phyloP scores from a whole-genome alignment of 2,329 filamentous ascomycete genomes.

The Botryosphaeria dothidea region DNA sequence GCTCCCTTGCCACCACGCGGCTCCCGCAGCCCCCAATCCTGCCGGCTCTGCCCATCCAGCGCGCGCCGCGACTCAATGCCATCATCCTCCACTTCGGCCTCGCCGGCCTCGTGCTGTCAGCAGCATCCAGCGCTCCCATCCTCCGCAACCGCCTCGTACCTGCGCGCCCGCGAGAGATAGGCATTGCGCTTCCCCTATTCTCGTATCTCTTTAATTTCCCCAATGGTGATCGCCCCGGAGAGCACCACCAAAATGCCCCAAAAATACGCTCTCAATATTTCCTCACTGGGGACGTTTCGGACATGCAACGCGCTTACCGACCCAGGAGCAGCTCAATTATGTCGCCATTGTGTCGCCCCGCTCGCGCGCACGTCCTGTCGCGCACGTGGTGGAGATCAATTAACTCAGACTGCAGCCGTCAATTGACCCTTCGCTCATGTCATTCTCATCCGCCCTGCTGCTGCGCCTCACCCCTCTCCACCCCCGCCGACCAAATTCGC shows the following conservation, averaged over 20 bases:
- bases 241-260: conserved; percentile 7
- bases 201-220: conserved; percentile 16
- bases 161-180: not conserved
- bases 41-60: not conserved
- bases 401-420: not conserved
- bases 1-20: not conserved
- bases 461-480: conserved; percentile 11
- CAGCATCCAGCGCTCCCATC: not conserved
- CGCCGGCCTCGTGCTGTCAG: conserved; percentile 1
- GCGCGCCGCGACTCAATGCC: not conserved
- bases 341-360: not conserved
- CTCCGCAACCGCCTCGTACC: not conserved
- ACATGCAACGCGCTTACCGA: not conserved
- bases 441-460: conserved; percentile 14
- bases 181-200: conserved; percentile 12
- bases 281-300: conserved; percentile 10
- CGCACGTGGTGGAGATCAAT: conserved; percentile 15
- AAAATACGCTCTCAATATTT: conserved; percentile 10
- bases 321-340: conserved; percentile 1
- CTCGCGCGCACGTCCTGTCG: not conserved
- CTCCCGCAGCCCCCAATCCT: conserved; percentile 5
- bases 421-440: conserved; percentile 15
- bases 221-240: not conserved
- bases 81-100: not conserved
- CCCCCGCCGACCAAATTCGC: conserved; percentile 9